A percentile compares a stretch with the other conserved stretches of the same genome.
phyloP scores from a whole-genome alignment of 2,329 filamentous ascomycete species.

The Clonostachys sp. region DNA sequence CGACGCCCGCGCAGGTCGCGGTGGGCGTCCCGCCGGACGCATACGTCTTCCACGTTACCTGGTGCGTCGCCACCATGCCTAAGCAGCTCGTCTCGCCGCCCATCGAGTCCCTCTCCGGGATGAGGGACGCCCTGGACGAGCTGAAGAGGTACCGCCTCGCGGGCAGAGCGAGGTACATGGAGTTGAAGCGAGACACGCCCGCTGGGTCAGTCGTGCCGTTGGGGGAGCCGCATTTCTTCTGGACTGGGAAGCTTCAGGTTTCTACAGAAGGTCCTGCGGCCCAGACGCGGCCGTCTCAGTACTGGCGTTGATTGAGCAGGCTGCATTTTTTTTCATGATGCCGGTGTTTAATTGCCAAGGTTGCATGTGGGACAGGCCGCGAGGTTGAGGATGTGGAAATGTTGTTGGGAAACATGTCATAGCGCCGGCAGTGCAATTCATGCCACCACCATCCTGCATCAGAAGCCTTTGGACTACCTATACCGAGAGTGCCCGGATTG shows the following conservation, averaged over 20 bases:
- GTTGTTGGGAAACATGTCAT: too few relatives aligned
- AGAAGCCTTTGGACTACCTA: too few relatives aligned
- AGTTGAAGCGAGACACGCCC: constrained; percentile 6
- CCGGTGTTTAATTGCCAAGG: too few relatives aligned
- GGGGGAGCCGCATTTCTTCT: constrained; percentile 26
- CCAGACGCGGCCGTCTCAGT: neutral
- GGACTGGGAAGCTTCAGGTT: constrained; percentile 32
- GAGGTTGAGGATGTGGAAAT: too few relatives aligned
- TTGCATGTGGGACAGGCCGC: too few relatives aligned
- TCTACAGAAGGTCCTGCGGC: constrained; percentile 4
- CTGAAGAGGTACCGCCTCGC: constrained; percentile 31
- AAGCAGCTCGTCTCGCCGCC: constrained; percentile 16
- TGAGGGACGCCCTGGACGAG: constrained; percentile 36
- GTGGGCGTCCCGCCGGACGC: constrained; percentile 41
- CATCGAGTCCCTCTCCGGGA: constrained; percentile 20
- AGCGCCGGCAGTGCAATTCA: too few relatives aligned
- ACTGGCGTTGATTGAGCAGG: constrained; percentile 1
- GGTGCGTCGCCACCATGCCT: constrained; percentile 43
- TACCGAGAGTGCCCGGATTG: too few relatives aligned
- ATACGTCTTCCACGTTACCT: constrained; percentile 45
- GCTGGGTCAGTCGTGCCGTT: constrained; percentile 3
- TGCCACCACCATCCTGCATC: too few relatives aligned
- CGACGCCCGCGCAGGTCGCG: constrained; percentile 40
- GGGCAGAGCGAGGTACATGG: constrained; percentile 20
- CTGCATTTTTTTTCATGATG: too few relatives aligned